Conservation (phyloP, 148 eudicot genomes). For the Agrostemma githago region DNA sequence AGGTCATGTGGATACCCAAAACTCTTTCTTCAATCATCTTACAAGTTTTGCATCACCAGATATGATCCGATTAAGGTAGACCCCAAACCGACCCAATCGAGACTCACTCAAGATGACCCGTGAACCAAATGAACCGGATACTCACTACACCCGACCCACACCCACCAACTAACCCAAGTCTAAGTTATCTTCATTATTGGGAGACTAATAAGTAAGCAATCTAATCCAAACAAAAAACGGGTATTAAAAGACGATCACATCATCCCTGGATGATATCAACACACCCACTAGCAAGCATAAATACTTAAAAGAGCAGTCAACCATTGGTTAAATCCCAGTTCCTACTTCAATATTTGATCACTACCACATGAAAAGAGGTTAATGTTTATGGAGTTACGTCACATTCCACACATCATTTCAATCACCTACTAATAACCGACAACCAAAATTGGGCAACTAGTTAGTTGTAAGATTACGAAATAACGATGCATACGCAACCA, state of each 20-base stretch:
- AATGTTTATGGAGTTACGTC: neutral
- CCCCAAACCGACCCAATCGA: too few species aligned
- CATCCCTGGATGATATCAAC: neutral
- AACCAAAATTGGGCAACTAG: neutral
- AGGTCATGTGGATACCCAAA: neutral
- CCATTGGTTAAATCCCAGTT: too few species aligned
- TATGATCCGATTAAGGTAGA: too few species aligned
- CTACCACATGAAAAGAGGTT: too few species aligned
- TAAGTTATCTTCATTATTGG: neutral
- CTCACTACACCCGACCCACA: too few species aligned
- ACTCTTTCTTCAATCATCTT: neutral
- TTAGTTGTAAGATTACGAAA: neutral
- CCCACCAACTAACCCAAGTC: too few species aligned
- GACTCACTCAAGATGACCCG: too few species aligned
- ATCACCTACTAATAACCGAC: slow-evolving; percentile 13
- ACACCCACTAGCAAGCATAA: neutral
- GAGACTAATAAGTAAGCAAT: neutral
- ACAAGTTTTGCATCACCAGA: neutral
- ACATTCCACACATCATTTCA: slow-evolving; percentile 8
- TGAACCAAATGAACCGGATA: too few species aligned
- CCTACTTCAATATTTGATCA: too few species aligned
- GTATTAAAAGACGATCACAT: neutral
- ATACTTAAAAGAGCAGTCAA: neutral
- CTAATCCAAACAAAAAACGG: neutral
- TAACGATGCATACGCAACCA: neutral